Conservation (phyloP, 495 filamentous ascomycete genomes). For the Clavariopsis aquatica region DNA sequence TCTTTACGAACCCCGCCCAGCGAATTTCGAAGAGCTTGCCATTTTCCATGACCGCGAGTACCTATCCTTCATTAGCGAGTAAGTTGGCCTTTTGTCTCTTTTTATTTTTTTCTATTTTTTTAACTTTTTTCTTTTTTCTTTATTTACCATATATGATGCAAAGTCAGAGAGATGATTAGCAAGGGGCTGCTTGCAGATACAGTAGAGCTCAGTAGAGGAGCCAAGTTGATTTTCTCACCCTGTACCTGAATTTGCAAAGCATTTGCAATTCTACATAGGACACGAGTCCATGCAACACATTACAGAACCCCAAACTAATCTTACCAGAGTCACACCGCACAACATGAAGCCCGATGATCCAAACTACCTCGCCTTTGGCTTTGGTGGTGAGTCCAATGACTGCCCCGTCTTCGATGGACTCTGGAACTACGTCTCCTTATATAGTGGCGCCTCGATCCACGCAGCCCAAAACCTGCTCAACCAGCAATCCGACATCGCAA, state of each 20-base stretch:
- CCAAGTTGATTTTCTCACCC: too few relatives aligned
- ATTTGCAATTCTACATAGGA: too few relatives aligned
- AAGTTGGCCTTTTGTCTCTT: too few relatives aligned
- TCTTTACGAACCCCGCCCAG: constrained; percentile 75
- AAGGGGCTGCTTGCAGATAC: too few relatives aligned
- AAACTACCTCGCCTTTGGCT: constrained; percentile 63
- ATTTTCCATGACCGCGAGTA: constrained; percentile 89
- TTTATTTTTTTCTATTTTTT: too few relatives aligned
- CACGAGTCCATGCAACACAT: too few relatives aligned
- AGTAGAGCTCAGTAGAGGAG: too few relatives aligned
- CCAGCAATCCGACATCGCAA: constrained; percentile 87
- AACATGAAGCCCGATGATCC: constrained; percentile 44
- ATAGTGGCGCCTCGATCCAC: constrained; percentile 84
- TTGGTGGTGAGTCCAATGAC: constrained; percentile 72
- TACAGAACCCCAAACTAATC: too few relatives aligned
- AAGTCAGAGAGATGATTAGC: too few relatives aligned
- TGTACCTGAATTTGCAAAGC: too few relatives aligned
- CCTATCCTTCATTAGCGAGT: constrained; percentile 76
- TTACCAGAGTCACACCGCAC: constrained; percentile 49
- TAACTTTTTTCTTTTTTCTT: too few relatives aligned
- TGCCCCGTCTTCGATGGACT: constrained; percentile 96
- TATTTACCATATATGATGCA: not conserved
- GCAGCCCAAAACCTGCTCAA: constrained; percentile 87
- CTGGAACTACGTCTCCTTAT: constrained; percentile 92
- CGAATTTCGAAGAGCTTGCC: constrained; percentile 82